Evolutionary conservation across 805 yeast species (phyloP).

Genomic region (Sugiyamaella marilandica): DNA sequence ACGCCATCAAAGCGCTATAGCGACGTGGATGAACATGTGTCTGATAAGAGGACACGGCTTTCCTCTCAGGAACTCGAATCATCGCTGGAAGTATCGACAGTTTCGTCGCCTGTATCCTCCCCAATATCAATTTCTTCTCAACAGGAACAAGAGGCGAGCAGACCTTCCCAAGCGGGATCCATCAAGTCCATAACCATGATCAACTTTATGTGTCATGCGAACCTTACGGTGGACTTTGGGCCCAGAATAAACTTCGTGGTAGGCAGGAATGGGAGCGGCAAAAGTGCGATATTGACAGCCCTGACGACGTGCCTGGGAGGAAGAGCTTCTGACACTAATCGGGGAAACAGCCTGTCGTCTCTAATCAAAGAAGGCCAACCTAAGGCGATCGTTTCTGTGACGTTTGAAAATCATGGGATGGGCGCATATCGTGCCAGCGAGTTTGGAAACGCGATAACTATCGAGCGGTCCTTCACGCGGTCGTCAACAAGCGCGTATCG

Average conservation of each 20-base stretch:
- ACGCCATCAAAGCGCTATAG: no score
- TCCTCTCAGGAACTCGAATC: no score
- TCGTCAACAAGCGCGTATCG: constrained; percentile 51
- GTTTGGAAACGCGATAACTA: constrained; percentile 63
- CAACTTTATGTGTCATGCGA: constrained; percentile 74
- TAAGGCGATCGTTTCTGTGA: constrained; percentile 62
- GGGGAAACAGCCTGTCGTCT: constrained; percentile 68
- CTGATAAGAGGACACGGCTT: no score
- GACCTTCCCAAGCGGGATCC: neutral
- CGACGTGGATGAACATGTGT: no score
- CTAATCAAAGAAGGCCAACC: constrained; percentile 73
- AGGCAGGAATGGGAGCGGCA: constrained; percentile 90
- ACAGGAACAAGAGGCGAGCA: no score
- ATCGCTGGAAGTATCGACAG: no score
- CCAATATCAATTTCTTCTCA: no score
- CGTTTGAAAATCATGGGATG: constrained; percentile 39
- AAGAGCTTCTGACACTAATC: constrained; percentile 76
- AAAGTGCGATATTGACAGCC: constrained; percentile 83
- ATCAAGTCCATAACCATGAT: constrained; percentile 57
- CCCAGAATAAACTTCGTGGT: constrained; percentile 80
- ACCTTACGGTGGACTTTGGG: constrained; percentile 69
- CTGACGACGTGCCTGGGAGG: constrained; percentile 85
- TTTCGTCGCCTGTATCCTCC: no score
- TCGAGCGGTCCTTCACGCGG: constrained; percentile 55
- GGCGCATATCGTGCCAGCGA: constrained; percentile 64